Conservation (phyloP, 225 moss, liverwort and hornwort species). For the Neckera pumila region DNA sequence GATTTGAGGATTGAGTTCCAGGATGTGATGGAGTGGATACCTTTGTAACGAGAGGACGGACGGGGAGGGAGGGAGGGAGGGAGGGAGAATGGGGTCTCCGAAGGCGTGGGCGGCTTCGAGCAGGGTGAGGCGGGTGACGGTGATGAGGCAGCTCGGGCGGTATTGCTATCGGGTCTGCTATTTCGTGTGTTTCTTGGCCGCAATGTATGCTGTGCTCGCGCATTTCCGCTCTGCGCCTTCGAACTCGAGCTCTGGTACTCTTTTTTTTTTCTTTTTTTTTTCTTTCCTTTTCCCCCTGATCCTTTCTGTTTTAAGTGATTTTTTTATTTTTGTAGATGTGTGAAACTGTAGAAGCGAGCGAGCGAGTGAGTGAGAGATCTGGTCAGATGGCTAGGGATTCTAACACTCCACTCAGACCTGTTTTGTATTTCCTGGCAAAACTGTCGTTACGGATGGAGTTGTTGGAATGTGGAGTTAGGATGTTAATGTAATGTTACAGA, state of each 20-base stretch:
- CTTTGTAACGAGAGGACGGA: background rate
- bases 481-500: background rate
- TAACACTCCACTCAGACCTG: background rate
- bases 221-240: conserved; percentile 42
- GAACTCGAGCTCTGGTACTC: conserved; percentile 6
- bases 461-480: background rate
- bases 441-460: background rate
- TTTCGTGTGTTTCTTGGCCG: conserved; percentile 32
- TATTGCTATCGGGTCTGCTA: conserved; percentile 41
- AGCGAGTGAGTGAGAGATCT: background rate
- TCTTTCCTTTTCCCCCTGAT: background rate
- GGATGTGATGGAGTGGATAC: conserved; percentile 3
- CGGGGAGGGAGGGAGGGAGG: background rate
- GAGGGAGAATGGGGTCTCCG: conserved; percentile 62
- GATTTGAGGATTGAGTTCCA: background rate
- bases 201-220: conserved; percentile 41
- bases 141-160: conserved; percentile 35
- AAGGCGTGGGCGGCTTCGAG: conserved; percentile 52
- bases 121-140: conserved; percentile 25
- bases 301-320: background rate
- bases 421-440: background rate
- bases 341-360: background rate
- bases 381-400: background rate
- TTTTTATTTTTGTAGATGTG: background rate
- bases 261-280: background rate